phyloP scores from a whole-genome alignment of 306 rosid species.

The Begonia fuchsioides region DNA sequence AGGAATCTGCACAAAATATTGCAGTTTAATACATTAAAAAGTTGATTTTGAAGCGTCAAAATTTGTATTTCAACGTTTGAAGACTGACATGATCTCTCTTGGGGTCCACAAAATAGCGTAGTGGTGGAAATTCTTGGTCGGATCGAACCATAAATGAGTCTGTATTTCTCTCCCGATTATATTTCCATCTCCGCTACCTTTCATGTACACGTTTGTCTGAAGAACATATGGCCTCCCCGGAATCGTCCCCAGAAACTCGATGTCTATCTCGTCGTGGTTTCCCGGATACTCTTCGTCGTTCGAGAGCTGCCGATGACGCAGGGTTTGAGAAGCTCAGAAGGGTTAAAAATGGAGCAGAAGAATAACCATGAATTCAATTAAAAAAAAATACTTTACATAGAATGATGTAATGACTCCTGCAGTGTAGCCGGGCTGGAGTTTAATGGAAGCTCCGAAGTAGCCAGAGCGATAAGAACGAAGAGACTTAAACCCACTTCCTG shows the following conservation, averaged over 20 bases:
- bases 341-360: background rate
- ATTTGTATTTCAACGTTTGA: background rate
- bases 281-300: conserved; percentile 67
- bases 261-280: conserved; percentile 82
- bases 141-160: conserved; percentile 90
- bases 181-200: conserved; percentile 78
- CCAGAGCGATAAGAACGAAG: conserved; percentile 48
- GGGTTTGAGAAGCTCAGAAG: background rate
- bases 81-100: conserved; percentile 64
- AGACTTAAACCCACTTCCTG: conserved; percentile 93
- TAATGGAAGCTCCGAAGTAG: conserved; percentile 60
- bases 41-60: background rate
- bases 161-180: conserved; percentile 66
- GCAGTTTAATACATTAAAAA: background rate
- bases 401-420: conserved; percentile 78
- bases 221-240: conserved; percentile 66
- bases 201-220: conserved; percentile 74
- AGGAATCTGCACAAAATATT: conserved; percentile 53
- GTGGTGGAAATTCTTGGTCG: conserved; percentile 64
- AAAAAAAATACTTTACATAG: conserved; percentile 23
- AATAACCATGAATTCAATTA: too few species aligned
- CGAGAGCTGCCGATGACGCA: conserved; percentile 42
- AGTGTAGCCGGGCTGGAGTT: conserved; percentile 75
- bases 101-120: conserved; percentile 75
- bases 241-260: conserved; percentile 81